Evolutionary conservation across 176 grass and related monocot genomes (phyloP), one percentile per base, ranked within the genome.

Genomic region (Elymus sibiricus): DNA sequence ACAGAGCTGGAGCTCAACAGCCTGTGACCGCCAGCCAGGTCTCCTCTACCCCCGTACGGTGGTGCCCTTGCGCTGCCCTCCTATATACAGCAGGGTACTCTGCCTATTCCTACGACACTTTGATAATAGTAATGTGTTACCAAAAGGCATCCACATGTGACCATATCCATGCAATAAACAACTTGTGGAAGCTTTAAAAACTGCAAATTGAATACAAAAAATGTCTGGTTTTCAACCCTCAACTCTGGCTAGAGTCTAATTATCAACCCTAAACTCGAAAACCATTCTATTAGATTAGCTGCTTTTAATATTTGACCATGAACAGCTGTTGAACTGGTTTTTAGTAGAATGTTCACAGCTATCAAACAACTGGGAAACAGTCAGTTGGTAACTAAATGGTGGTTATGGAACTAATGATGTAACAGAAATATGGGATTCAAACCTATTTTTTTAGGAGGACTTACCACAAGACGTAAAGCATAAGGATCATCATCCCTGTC

Each of bases 401-500:
- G 6, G 24, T 51, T 77, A 58, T 10, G 4, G 25, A 65, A 51
- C 38, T 46, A 21, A 65, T 60, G 22, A 15, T 86, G 7, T 39
- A 68, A 56, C 64, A 82, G 26, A 79, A 79, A 83, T 42, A 86
- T 66, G 26, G 58, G 21, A 83, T 56, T 35, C 15, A 78, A 80
- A 44, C 26, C 26, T 74, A 21, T 79, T 46, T 11, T 74, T 70
- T 87, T 19, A 49, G 83, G 28, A 87, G 82, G 69, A n/a, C 79
- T 78, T 95, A 95, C 97, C 90, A 98, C 94, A 82, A 98, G 88
- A 42, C 90, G 92, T 68, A 98, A 87, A 70, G 97, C 94, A 91
- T 92, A 93, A 71, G 84, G 90, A 91, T 98, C 97, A 40, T 98
- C 97, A 86, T 98, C 97, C 77, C 97, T 89, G 77, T 98, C 97